These are phyloP conservation scores for Vickermania ingenoplastis DNA, from an alignment of 208 protist species.

Conservation along the genomic window DNA sequence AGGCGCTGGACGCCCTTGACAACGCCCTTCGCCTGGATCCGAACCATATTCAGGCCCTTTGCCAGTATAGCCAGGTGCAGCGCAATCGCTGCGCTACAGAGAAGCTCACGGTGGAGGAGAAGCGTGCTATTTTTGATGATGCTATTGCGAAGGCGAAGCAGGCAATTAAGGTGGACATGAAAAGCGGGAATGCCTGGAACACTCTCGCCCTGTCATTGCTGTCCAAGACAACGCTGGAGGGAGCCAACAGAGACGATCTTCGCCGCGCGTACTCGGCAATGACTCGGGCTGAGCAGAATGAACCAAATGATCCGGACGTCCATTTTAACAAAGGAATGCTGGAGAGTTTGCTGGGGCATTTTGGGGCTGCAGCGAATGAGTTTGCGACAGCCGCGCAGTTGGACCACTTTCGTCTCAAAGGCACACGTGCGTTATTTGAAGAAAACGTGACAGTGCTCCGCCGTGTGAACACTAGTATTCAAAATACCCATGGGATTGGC, in stretches of 20 bases:
- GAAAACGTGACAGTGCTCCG: constrained; percentile 36
- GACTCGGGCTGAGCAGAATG: constrained; percentile 36
- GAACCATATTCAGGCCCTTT: constrained; percentile 41
- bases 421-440: constrained; percentile 29
- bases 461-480: constrained; percentile 28
- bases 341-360: constrained; percentile 61
- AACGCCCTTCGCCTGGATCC: constrained; percentile 41
- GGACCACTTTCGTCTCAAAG: constrained; percentile 45
- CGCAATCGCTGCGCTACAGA: constrained; percentile 57
- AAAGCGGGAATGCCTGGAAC: constrained; percentile 58
- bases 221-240: constrained; percentile 37
- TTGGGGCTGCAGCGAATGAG: constrained; percentile 39
- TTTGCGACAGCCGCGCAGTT: constrained; percentile 39
- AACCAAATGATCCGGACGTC: constrained; percentile 52
- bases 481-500: constrained; percentile 31
- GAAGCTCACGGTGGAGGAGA: constrained; percentile 31
- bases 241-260: constrained; percentile 33
- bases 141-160: constrained; percentile 42
- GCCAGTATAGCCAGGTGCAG: constrained; percentile 74
- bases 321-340: constrained; percentile 74
- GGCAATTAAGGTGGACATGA: constrained; percentile 39
- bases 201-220: constrained; percentile 60
- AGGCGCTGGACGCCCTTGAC: constrained; percentile 70
- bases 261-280: constrained; percentile 44
- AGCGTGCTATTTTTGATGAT: constrained; percentile 31